These are phyloP conservation scores for Talaromyces piceae DNA, from an alignment of 2,329 filamentous ascomycete species.

Conservation along the genomic window DNA sequence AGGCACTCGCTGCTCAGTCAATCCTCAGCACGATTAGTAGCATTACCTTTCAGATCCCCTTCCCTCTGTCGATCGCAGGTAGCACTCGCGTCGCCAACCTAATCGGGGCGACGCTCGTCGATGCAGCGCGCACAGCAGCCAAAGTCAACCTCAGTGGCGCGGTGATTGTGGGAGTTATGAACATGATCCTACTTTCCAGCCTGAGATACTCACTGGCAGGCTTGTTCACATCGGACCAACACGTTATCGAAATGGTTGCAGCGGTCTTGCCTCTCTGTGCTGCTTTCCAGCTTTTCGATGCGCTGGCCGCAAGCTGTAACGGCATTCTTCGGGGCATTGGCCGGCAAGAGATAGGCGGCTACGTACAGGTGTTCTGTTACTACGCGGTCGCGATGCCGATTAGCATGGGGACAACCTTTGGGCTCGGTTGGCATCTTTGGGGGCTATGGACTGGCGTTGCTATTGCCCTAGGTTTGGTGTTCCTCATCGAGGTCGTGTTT, in stretches of 20 bases:
- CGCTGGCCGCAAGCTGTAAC: slow-evolving; percentile 69
- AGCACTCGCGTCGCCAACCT: slow-evolving; percentile 87
- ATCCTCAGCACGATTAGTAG: slow-evolving; percentile 71
- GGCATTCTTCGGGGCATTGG: slow-evolving; percentile 82
- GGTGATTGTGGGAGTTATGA: slow-evolving; percentile 67
- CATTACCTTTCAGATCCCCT: slow-evolving; percentile 84
- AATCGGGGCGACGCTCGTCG: slow-evolving; percentile 76
- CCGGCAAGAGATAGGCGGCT: slow-evolving; percentile 81
- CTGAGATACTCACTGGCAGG: slow-evolving; percentile 67
- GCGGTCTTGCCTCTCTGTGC: slow-evolving; percentile 71
- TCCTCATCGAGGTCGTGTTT: slow-evolving; percentile 49
- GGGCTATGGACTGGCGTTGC: slow-evolving; percentile 78
- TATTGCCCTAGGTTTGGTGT: slow-evolving; percentile 57
- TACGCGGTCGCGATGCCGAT: slow-evolving; percentile 81
- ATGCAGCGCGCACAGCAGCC: slow-evolving; percentile 72
- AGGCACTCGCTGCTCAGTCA: slow-evolving; percentile 78
- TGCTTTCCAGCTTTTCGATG: slow-evolving; percentile 84
- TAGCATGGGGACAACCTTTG: slow-evolving; percentile 70
- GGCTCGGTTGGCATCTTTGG: slow-evolving; percentile 64
- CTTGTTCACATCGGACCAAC: slow-evolving; percentile 67
- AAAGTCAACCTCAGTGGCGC: slow-evolving; percentile 65
- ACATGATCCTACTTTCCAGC: slow-evolving; percentile 60
- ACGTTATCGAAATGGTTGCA: slow-evolving; percentile 62
- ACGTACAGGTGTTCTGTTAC: slow-evolving; percentile 78
- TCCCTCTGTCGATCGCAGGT: slow-evolving; percentile 80